Evolutionary conservation across 345 rosid species (phyloP), one percentile per base, ranked within the genome.

Genomic region (Excoecaria cochinchinensis): DNA sequence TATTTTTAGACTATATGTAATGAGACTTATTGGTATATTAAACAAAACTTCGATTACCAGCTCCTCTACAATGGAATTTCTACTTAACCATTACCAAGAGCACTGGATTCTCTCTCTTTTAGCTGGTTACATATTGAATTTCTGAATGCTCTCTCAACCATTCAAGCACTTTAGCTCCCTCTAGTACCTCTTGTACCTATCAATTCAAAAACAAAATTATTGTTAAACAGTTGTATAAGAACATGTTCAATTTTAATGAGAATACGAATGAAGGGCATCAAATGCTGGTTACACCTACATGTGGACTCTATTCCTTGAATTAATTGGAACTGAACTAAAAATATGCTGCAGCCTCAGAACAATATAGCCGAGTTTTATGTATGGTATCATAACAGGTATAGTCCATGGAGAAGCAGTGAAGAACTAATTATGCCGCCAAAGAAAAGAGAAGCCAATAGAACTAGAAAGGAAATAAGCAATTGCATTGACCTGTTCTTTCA

Each of bases 111-210:
- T 22, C 66, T 39, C 36, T 52, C 47, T 56, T 63, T 91, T 81
- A 94, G 77, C 82, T 84, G 75, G 88, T 90, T 42, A 86, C 55
- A 74, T 92, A 91, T 73, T 82, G 87, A 78, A 95, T 85, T 46
- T 92, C 91, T 1, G 94, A 90, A 66, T 75, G 88, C 82, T 88
- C 92, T 88, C 84, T 90, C 80, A 95, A 80, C 97, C 99, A 95
- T 76, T 92, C 97, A 59, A 95, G 94, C 86, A 95, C 97, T 83
- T 90, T 92, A 47, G 97, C 97, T 76, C 97, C 99, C 81, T 95
- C 97, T 38, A 95, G 83, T 66, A 92, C 78, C 67, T 95, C 99
- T 89, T 89, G 94, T 70, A 95, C 99, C 97, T 92, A 78, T 57
- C 56, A 78, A 21, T 25, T 72, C 70, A 48, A 52, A 13, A 52